Conservation (phyloP, 176 grass and related monocot genomes). For the Echinochloa phyllopogon region DNA sequence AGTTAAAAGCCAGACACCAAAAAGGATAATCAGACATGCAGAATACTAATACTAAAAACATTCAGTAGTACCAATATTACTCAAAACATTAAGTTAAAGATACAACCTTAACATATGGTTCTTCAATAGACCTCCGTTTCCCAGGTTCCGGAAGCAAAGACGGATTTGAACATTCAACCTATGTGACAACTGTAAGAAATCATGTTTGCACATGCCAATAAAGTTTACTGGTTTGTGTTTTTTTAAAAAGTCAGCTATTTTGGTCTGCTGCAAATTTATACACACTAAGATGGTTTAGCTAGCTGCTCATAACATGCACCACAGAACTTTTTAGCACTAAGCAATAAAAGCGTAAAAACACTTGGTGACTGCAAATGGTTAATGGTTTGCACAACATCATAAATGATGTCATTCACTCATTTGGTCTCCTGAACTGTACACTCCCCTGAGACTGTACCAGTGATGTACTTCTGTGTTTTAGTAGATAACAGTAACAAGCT, state of each 20-base stretch:
- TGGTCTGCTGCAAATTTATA: slow-evolving; percentile 7
- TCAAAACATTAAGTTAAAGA: slow-evolving; percentile 26
- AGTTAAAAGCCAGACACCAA: slow-evolving; percentile 10
- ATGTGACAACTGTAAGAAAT: slow-evolving; percentile 44
- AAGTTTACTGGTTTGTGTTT: slow-evolving; percentile 20
- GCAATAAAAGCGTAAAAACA: slow-evolving; percentile 26
- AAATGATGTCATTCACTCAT: background rate
- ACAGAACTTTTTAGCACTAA: slow-evolving; percentile 18
- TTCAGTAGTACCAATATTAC: slow-evolving; percentile 22
- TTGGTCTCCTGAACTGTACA: slow-evolving; percentile 9
- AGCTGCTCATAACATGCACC: background rate
- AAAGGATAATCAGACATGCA: slow-evolving; percentile 35
- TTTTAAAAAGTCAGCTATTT: background rate
- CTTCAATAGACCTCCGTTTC: slow-evolving; percentile 84
- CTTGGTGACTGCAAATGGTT: slow-evolving; percentile 1
- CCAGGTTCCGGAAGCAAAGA: slow-evolving; percentile 92
- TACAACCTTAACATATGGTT: slow-evolving; percentile 92
- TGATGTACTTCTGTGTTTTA: background rate
- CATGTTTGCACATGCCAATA: slow-evolving; percentile 44
- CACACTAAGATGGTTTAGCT: slow-evolving; percentile 19
- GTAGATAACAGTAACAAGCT: background rate
- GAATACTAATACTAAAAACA: slow-evolving; percentile 5
- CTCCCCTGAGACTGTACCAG: background rate
- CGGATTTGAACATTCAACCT: slow-evolving; percentile 97
- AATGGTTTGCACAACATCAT: slow-evolving; percentile 24